Evolutionary conservation across 495 filamentous ascomycete genomes (phyloP).

Genomic region (Tuber magnatum): DNA sequence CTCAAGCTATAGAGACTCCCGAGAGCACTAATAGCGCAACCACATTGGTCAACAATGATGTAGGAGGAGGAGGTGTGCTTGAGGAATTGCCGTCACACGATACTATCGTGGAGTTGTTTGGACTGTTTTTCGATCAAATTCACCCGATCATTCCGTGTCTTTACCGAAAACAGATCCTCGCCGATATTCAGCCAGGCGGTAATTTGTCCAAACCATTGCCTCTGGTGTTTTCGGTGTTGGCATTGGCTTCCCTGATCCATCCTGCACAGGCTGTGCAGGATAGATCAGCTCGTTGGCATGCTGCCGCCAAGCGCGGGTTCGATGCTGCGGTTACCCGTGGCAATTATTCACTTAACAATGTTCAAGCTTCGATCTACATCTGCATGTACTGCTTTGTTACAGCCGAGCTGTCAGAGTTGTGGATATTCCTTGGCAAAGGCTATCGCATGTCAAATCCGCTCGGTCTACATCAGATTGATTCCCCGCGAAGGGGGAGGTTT

Average conservation of each 20-base stretch:
- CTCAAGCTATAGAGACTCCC: not conserved
- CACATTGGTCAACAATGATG: constrained; percentile 7
- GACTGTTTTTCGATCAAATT: constrained; percentile 35
- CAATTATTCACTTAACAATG: constrained; percentile 27
- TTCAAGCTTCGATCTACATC: constrained; percentile 38
- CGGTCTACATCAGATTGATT: constrained; percentile 36
- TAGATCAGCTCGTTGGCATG: constrained; percentile 24
- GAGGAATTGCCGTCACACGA: constrained; percentile 27
- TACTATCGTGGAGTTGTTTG: constrained; percentile 27
- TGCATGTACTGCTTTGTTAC: constrained; percentile 32
- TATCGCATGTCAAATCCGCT: constrained; percentile 38
- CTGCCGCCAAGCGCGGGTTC: constrained; percentile 29
- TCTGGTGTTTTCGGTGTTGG: constrained; percentile 32
- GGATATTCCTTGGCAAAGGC: constrained; percentile 35
- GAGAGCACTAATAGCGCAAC: constrained; percentile 7
- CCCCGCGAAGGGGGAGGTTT: constrained; percentile 16
- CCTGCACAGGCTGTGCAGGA: constrained; percentile 20
- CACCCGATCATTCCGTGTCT: constrained; percentile 37
- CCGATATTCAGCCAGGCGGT: constrained; percentile 20
- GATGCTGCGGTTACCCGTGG: constrained; percentile 28
- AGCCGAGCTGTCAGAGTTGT: constrained; percentile 33
- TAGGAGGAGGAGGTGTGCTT: not conserved
- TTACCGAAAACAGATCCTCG: constrained; percentile 31
- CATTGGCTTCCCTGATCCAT: constrained; percentile 33
- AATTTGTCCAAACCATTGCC: constrained; percentile 21